Conservation (phyloP, 768 basidiomycete species). For the Lentinula guzmanii region DNA sequence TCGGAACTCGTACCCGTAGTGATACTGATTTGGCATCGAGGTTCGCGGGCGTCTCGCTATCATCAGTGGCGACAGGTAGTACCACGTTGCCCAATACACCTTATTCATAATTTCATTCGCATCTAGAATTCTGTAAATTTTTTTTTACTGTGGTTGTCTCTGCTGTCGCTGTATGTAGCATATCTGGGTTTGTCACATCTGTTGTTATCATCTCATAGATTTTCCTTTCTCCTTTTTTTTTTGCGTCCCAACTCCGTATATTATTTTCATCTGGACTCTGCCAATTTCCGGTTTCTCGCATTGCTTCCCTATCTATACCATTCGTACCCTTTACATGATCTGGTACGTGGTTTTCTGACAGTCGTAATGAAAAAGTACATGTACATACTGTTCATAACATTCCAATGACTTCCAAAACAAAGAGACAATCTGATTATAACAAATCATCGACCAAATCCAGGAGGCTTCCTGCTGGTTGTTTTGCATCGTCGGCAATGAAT, state of each 20-base stretch:
- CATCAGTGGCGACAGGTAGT: not conserved
- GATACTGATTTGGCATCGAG: conserved; percentile 1
- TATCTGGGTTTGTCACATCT: not conserved
- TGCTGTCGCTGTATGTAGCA: not conserved
- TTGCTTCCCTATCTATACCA: not conserved
- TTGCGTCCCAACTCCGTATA: too few relatives aligned
- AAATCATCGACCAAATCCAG: conserved; percentile 50
- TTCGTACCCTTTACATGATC: not conserved
- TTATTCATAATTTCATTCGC: not conserved
- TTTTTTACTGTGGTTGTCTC: not conserved
- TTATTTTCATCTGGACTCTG: not conserved
- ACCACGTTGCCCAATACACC: not conserved
- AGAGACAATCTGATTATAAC: not conserved
- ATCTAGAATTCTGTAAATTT: not conserved
- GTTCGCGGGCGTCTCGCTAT: not conserved
- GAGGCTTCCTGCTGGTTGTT: conserved; percentile 61
- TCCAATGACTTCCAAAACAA: too few relatives aligned
- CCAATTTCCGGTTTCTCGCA: not conserved
- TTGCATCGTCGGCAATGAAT: conserved; percentile 57
- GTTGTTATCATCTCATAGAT: not conserved
- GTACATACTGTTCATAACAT: not conserved
- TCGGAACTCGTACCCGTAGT: not conserved
- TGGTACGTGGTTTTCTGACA: not conserved
- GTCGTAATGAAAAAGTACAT: not conserved
- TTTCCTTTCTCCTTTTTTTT: not conserved